Evolutionary conservation across 495 filamentous ascomycete genomes (phyloP).

Genomic region (Penicillium canariense): DNA sequence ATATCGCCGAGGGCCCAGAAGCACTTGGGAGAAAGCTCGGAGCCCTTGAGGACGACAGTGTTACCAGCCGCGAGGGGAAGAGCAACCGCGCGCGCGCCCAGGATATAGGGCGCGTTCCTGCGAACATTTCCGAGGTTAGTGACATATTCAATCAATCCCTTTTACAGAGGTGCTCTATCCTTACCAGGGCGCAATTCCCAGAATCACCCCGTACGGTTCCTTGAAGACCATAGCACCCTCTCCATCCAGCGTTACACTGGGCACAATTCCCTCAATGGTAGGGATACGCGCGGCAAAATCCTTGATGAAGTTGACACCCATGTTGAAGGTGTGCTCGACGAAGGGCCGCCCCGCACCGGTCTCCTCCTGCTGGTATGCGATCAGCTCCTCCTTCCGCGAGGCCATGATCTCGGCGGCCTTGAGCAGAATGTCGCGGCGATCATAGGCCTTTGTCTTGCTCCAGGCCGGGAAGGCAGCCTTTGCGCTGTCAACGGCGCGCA

Average conservation of each 20-base stretch:
- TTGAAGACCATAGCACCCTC: slow-evolving; percentile 68
- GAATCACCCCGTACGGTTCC: slow-evolving; percentile 78
- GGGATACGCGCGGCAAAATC: slow-evolving; percentile 70
- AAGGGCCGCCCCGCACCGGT: slow-evolving; percentile 57
- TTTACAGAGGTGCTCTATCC: too few species aligned
- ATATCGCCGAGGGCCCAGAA: slow-evolving; percentile 70
- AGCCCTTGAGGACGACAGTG: slow-evolving; percentile 72
- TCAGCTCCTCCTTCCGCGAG: slow-evolving; percentile 60
- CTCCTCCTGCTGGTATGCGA: slow-evolving; percentile 62
- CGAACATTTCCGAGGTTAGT: slow-evolving; percentile 1
- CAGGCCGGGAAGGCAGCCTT: slow-evolving; percentile 69
- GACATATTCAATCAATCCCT: background rate
- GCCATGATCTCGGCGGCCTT: slow-evolving; percentile 68
- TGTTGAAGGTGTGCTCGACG: slow-evolving; percentile 61
- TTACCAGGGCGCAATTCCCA: slow-evolving; percentile 84
- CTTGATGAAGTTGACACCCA: slow-evolving; percentile 57
- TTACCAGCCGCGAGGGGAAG: slow-evolving; percentile 82
- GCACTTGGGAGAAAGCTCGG: slow-evolving; percentile 71
- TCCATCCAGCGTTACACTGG: slow-evolving; percentile 51
- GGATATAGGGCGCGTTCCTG: slow-evolving; percentile 64
- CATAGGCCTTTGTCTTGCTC: slow-evolving; percentile 57
- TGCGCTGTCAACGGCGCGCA: slow-evolving; percentile 55
- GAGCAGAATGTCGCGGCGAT: slow-evolving; percentile 68
- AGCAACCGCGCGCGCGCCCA: slow-evolving; percentile 63
- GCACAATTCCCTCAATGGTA: slow-evolving; percentile 59